Evolutionary conservation across 768 basidiomycete species (phyloP).

Genomic region (Crassisporium funariophilum): DNA sequence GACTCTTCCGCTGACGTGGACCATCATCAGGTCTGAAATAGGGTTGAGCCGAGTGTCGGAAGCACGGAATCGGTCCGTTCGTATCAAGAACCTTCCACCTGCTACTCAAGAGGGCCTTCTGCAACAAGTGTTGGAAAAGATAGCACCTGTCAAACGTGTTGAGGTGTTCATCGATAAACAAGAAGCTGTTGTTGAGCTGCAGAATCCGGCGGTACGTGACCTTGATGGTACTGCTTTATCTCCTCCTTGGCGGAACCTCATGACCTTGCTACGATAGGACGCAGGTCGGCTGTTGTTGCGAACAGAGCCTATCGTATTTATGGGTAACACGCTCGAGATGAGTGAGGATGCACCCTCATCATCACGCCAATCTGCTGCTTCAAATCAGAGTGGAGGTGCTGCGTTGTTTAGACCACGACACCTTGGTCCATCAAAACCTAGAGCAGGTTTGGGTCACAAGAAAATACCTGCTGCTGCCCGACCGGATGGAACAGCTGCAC

Average conservation of each 20-base stretch:
- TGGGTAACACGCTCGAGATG: conserved; percentile 60
- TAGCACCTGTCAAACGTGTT: conserved; percentile 67
- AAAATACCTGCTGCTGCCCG: conserved; percentile 35
- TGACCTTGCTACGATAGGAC: conserved; percentile 57
- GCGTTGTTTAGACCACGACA: conserved; percentile 65
- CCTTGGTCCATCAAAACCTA: conserved; percentile 62
- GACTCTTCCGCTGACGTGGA: conserved; percentile 3
- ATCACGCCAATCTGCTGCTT: conserved; percentile 31
- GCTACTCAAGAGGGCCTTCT: conserved; percentile 87
- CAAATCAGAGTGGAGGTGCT: conserved; percentile 39
- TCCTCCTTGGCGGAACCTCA: neutral
- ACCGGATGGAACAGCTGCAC: conserved; percentile 12
- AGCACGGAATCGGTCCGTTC: conserved; percentile 68
- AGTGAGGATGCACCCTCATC: conserved; percentile 48
- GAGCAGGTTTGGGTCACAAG: conserved; percentile 68
- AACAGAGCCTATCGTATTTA: conserved; percentile 71
- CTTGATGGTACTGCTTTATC: conserved; percentile 10
- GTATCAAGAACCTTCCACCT: conserved; percentile 72
- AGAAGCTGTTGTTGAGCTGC: conserved; percentile 68
- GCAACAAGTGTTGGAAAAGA: conserved; percentile 87
- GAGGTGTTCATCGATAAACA: conserved; percentile 67
- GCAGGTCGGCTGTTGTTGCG: conserved; percentile 77
- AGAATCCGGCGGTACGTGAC: conserved; percentile 67
- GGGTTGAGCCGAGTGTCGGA: conserved; percentile 61
- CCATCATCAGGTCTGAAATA: conserved; percentile 47